Conservation (phyloP, 306 rosid genomes). For the Rubus parviflorus region DNA sequence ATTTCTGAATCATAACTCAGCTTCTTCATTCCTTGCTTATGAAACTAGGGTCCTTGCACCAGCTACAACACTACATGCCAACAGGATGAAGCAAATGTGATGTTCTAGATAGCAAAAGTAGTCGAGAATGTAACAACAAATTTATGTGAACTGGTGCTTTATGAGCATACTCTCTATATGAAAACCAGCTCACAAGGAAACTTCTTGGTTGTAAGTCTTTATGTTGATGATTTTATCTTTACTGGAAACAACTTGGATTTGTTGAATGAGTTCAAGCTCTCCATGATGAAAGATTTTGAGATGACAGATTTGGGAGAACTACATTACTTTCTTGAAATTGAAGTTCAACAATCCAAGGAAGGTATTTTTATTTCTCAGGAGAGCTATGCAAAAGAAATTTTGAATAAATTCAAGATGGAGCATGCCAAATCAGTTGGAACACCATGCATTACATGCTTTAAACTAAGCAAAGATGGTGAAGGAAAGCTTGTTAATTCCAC, state of each 20-base stretch:
- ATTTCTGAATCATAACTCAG: too few relatives aligned
- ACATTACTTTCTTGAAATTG: slow-evolving; percentile 16
- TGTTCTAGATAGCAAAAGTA: too few relatives aligned
- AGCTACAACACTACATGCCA: too few relatives aligned
- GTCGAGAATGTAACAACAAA: too few relatives aligned
- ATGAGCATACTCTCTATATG: not conserved
- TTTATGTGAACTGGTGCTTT: too few relatives aligned
- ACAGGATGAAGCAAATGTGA: too few relatives aligned
- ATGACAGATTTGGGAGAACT: too few relatives aligned
- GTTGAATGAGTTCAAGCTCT: not conserved
- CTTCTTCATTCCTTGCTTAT: too few relatives aligned
- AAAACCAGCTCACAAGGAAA: not conserved
- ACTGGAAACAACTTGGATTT: too few relatives aligned
- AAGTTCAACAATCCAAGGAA: slow-evolving; percentile 2
- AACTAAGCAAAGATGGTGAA: not conserved
- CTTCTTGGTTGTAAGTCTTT: not conserved
- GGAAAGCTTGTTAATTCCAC: not conserved
- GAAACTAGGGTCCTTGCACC: too few relatives aligned
- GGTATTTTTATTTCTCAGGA: not conserved
- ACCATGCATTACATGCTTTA: not conserved
- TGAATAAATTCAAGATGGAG: slow-evolving; percentile 1
- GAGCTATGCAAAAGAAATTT: not conserved
- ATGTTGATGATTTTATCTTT: too few relatives aligned
- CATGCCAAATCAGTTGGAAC: not conserved
- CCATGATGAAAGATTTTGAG: not conserved